Evolutionary conservation across 2,329 filamentous ascomycete genomes (phyloP).

Genomic region (Phyllosticta capitalensis): DNA sequence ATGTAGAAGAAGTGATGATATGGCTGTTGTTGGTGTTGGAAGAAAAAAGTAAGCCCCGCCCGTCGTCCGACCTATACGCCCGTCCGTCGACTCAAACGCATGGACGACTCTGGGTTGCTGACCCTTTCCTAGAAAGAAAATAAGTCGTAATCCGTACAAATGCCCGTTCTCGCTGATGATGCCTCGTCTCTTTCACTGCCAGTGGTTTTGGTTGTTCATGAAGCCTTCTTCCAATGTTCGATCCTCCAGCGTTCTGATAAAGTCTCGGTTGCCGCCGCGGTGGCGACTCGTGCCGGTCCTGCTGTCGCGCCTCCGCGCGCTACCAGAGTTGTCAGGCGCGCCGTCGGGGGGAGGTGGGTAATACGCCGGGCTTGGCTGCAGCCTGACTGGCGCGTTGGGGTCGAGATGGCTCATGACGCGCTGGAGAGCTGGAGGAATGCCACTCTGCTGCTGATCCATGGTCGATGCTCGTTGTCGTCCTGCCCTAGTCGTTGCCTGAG

Average conservation of each 20-base stretch:
- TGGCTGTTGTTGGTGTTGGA: no score
- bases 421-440: slow-evolving; percentile 86
- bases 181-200: slow-evolving; percentile 41
- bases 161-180: background rate
- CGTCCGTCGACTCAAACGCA: background rate
- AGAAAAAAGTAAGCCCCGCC: background rate
- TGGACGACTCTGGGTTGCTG: background rate
- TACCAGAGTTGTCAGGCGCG: slow-evolving; percentile 55
- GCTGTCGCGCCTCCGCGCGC: slow-evolving; percentile 65
- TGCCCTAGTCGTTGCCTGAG: slow-evolving; percentile 65
- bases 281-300: slow-evolving; percentile 47
- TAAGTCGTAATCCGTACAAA: background rate
- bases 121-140: background rate
- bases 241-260: slow-evolving; percentile 91
- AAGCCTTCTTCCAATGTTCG: slow-evolving; percentile 89
- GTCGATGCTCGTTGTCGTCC: slow-evolving; percentile 86
- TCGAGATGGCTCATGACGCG: slow-evolving; percentile 93
- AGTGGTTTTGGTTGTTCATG: slow-evolving; percentile 57
- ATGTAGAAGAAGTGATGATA: background rate
- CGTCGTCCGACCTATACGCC: background rate
- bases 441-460: slow-evolving; percentile 89
- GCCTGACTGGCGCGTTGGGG: slow-evolving; percentile 81
- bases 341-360: slow-evolving; percentile 89
- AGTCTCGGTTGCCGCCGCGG: slow-evolving; percentile 60
- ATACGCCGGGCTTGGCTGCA: slow-evolving; percentile 94